These are phyloP conservation scores for Themeda triandra DNA, from an alignment of 176 grass and related monocot genomes.

Conservation along the genomic window DNA sequence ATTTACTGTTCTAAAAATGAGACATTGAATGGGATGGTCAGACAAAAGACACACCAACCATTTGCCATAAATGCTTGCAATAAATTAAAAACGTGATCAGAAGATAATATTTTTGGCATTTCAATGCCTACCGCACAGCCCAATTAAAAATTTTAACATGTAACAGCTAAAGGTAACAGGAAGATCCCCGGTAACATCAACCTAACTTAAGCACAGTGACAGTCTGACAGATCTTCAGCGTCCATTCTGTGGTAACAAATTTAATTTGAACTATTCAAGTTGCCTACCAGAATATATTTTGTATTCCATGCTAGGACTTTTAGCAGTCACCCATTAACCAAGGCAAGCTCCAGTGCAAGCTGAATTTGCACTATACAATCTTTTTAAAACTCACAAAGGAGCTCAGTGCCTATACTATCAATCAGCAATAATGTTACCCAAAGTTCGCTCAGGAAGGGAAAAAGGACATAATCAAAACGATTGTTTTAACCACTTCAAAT, in stretches of 20 bases:
- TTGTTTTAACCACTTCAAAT: background rate
- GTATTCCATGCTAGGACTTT: background rate
- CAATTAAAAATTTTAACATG: background rate
- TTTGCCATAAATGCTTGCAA: background rate
- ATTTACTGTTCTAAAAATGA: background rate
- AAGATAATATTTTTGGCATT: conserved; percentile 1
- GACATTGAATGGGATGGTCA: background rate
- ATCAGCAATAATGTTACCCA: background rate
- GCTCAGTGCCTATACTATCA: background rate
- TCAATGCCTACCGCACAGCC: background rate
- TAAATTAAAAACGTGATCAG: background rate
- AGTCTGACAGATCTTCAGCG: conserved; percentile 3
- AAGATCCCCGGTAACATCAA: conserved; percentile 15
- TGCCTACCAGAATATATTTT: background rate
- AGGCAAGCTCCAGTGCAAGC: background rate
- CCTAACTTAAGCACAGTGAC: background rate
- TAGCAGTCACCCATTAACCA: background rate
- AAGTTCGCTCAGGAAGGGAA: background rate
- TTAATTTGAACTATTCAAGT: background rate
- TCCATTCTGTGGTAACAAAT: background rate
- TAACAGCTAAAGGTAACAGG: background rate
- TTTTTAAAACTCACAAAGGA: conserved; percentile 16
- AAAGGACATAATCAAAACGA: background rate
- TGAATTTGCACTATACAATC: background rate
- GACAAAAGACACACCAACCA: background rate